Evolutionary conservation across 2,329 filamentous ascomycete species (phyloP).

Genomic region (Zymoseptoria crescenta): DNA sequence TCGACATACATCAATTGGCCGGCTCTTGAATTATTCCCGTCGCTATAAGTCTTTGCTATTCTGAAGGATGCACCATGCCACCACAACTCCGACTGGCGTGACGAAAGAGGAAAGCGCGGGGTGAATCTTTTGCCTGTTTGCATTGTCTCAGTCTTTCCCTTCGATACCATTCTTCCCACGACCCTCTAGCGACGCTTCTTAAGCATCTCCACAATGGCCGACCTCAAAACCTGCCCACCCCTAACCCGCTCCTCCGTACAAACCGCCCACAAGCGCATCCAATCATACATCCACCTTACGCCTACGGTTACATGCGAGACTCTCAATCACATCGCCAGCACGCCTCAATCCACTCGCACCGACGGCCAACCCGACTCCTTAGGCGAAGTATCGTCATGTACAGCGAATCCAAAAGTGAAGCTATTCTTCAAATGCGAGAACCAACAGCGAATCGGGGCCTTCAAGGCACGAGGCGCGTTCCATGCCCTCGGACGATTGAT

Average conservation of each 20-base stretch:
- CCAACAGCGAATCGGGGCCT: constrained; percentile 79
- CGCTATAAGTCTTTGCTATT: neutral
- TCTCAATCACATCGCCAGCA: constrained; percentile 66
- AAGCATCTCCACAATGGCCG: constrained; percentile 34
- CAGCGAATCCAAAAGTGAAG: constrained; percentile 57
- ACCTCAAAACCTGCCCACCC: constrained; percentile 45
- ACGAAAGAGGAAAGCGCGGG: neutral
- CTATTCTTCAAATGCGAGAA: constrained; percentile 98
- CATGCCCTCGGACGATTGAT: constrained; percentile 70
- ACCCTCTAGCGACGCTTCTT: neutral
- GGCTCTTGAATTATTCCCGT: neutral
- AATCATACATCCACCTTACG: constrained; percentile 69
- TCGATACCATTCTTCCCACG: neutral
- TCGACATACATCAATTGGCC: neutral
- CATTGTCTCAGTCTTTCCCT: neutral
- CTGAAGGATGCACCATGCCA: neutral
- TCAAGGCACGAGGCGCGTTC: constrained; percentile 87
- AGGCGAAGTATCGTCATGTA: constrained; percentile 8
- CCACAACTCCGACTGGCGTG: neutral
- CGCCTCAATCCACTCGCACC: constrained; percentile 45
- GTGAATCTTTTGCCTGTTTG: neutral
- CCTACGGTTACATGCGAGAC: constrained; percentile 74
- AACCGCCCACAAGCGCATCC: constrained; percentile 64
- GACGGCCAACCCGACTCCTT: constrained; percentile 6
- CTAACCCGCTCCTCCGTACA: constrained; percentile 66